Evolutionary conservation across 73 alveolate genomes (phyloP).

Genomic region (Breviolum minutum): DNA sequence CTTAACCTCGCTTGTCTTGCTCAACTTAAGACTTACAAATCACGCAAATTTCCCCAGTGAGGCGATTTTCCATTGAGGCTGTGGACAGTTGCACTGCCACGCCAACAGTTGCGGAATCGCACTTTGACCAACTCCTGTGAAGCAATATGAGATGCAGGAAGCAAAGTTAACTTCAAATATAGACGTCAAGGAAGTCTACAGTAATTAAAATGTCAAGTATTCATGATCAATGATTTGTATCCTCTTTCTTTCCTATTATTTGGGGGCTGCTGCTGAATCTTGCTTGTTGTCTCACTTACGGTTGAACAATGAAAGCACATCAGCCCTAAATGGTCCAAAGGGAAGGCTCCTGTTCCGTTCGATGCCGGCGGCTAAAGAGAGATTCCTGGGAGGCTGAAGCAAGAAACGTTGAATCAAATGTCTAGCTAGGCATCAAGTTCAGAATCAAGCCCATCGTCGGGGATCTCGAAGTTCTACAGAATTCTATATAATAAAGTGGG

Average conservation of each 20-base stretch:
- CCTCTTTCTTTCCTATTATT: neutral
- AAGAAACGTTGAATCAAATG: too few relatives aligned
- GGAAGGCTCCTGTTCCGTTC: slow-evolving; percentile 40
- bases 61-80: neutral
- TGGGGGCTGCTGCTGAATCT: neutral
- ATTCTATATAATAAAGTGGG: too few relatives aligned
- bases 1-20: too few relatives aligned
- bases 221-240: neutral
- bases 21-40: too few relatives aligned
- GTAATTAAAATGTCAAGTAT: neutral
- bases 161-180: neutral
- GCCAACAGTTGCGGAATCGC: slow-evolving; percentile 61
- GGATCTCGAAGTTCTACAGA: too few relatives aligned
- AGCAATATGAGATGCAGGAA: neutral
- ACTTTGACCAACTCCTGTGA: slow-evolving; percentile 55
- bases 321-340: too few relatives aligned
- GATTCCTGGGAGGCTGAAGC: slow-evolving; percentile 5
- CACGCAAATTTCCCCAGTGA: too few relatives aligned
- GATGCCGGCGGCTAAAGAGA: slow-evolving; percentile 54
- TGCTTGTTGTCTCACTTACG: neutral
- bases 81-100: slow-evolving; percentile 60
- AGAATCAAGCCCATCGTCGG: neutral
- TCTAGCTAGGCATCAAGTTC: neutral
- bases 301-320: neutral
- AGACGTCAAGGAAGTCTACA: too few relatives aligned